Conservation (phyloP, 495 filamentous ascomycete species). For the Neurospora sp. region DNA sequence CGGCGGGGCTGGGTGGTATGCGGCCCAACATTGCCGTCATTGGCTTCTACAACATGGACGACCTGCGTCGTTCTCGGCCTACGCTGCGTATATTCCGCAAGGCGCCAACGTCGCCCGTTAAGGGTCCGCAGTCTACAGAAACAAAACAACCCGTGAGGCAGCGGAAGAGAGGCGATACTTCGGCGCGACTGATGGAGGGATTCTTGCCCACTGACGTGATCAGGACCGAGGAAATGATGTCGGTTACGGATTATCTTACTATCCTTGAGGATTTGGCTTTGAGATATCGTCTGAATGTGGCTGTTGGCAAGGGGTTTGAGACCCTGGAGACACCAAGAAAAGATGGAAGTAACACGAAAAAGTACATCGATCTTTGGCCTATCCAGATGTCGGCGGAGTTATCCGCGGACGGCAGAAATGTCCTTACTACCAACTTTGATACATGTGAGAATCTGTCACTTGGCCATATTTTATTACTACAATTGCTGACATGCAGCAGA, state of each 20-base stretch:
- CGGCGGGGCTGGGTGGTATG: slow-evolving; percentile 82
- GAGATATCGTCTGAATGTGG: slow-evolving; percentile 74
- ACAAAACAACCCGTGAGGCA: slow-evolving; percentile 13
- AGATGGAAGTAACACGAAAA: slow-evolving; percentile 50
- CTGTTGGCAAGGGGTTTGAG: slow-evolving; percentile 75
- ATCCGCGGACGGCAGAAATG: slow-evolving; percentile 50
- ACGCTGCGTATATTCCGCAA: slow-evolving; percentile 2
- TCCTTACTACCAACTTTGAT: slow-evolving; percentile 84
- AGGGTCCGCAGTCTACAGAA: slow-evolving; percentile 15
- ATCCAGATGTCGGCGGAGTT: slow-evolving; percentile 79
- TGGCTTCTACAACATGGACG: slow-evolving; percentile 66
- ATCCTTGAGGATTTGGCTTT: slow-evolving; percentile 75
- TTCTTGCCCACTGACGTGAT: slow-evolving; percentile 52
- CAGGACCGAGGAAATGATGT: slow-evolving; percentile 51
- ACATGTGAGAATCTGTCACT: slow-evolving; percentile 43
- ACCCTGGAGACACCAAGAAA: slow-evolving; percentile 57
- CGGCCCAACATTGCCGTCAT: slow-evolving; percentile 76
- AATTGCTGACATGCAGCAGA: slow-evolving; percentile 30
- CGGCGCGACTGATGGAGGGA: slow-evolving; percentile 34
- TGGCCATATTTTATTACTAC: too few relatives aligned
- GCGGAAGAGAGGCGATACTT: slow-evolving; percentile 31
- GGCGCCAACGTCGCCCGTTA: slow-evolving; percentile 11
- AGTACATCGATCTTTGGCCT: slow-evolving; percentile 82
- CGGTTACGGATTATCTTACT: slow-evolving; percentile 61
- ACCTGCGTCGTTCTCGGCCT: slow-evolving; percentile 45